Evolutionary conservation across 192 early-diverging fungal genomes (phyloP).

Genomic region (Linnemannia schmuckeri): DNA sequence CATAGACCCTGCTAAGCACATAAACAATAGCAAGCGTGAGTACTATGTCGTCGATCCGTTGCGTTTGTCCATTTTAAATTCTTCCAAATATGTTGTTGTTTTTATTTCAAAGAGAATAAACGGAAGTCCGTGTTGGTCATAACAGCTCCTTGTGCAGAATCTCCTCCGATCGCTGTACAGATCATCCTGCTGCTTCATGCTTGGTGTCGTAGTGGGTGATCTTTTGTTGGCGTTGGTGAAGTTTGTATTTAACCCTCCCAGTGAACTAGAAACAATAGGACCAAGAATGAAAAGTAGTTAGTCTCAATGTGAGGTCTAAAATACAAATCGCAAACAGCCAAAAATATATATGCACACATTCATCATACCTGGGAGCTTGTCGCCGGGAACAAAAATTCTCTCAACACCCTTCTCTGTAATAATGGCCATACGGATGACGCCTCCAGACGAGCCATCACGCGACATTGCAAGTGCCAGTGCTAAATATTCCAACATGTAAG

Average conservation of each 20-base stretch:
- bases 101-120: not conserved
- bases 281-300: not conserved
- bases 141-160: not conserved
- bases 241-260: constrained; percentile 38
- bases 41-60: not conserved
- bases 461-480: constrained; percentile 94
- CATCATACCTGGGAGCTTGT: constrained; percentile 73
- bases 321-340: not conserved
- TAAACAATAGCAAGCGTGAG: too few species aligned
- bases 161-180: not conserved
- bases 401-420: constrained; percentile 94
- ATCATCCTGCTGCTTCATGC: not conserved
- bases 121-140: not conserved
- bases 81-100: not conserved
- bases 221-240: not conserved
- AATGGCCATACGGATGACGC: constrained; percentile 93
- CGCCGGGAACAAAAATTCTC: constrained; percentile 87
- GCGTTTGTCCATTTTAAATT: not conserved
- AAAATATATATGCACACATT: too few species aligned
- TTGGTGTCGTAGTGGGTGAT: not conserved
- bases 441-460: constrained; percentile 97
- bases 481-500: constrained; percentile 31
- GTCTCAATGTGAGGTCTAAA: not conserved
- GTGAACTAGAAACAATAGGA: constrained; percentile 20
- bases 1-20: not conserved